phyloP scores from a whole-genome alignment of 257 asterid genomes.

The Eucommia ulmoides region DNA sequence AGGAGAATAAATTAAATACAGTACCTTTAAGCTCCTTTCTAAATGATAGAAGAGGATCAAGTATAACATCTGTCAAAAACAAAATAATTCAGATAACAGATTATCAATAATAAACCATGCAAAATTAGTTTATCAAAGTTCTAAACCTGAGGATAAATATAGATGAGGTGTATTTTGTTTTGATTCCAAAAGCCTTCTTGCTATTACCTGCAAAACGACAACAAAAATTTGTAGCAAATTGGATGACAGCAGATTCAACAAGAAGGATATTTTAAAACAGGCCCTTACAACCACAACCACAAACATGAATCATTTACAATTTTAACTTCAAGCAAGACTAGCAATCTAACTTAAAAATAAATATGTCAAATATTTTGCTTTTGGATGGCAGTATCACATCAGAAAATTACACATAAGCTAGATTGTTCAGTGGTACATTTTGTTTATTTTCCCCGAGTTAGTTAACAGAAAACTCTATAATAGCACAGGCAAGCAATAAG shows the following conservation, averaged over 20 bases:
- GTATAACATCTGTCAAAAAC: constrained; percentile 59
- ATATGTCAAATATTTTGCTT: too few relatives aligned
- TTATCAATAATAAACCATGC: constrained; percentile 12
- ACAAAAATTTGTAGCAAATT: constrained; percentile 3
- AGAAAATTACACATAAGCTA: too few relatives aligned
- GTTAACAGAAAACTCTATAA: too few relatives aligned
- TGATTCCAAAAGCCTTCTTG: constrained; percentile 88
- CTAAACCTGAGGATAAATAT: constrained; percentile 80
- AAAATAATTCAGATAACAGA: constrained; percentile 17
- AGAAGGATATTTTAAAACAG: background rate
- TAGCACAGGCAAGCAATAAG: too few relatives aligned
- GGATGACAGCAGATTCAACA: background rate
- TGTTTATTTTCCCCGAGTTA: too few relatives aligned
- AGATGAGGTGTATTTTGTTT: constrained; percentile 92
- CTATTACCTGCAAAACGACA: constrained; percentile 60
- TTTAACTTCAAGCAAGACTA: too few relatives aligned
- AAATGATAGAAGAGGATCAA: constrained; percentile 92
- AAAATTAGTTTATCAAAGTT: constrained; percentile 7
- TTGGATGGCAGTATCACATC: too few relatives aligned
- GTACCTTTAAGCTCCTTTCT: constrained; percentile 95
- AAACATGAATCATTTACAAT: too few relatives aligned
- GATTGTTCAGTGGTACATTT: too few relatives aligned
- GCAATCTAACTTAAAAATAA: too few relatives aligned
- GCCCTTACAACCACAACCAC: background rate
- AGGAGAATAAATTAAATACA: constrained; percentile 10